Evolutionary conservation across 495 filamentous ascomycete species (phyloP).

Genomic region (Daldinia childiae): DNA sequence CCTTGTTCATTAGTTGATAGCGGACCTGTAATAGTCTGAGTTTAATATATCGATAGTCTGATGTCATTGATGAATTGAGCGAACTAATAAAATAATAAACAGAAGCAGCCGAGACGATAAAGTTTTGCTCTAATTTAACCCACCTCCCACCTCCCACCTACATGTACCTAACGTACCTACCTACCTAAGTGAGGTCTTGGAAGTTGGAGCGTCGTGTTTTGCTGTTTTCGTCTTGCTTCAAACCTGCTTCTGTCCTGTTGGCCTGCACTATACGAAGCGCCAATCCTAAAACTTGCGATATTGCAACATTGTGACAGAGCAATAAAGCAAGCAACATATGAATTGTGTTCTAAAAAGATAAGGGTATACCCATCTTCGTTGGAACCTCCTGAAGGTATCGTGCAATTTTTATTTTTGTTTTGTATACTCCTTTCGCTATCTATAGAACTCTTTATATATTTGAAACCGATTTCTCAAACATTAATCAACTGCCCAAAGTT

Average conservation of each 20-base stretch:
- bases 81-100: constrained; percentile 18
- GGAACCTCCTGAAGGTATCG: constrained; percentile 2
- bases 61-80: constrained; percentile 35
- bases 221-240: constrained; percentile 31
- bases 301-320: neutral
- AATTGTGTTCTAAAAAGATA: neutral
- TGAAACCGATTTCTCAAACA: neutral
- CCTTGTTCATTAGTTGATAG: constrained; percentile 17
- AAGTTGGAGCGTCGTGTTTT: neutral
- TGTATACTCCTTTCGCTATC: neutral
- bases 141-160: no score
- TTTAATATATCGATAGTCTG: constrained; percentile 35
- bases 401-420: neutral
- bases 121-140: neutral
- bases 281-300: neutral
- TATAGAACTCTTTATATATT: neutral
- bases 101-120: constrained; percentile 16
- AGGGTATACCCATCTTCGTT: neutral
- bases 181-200: neutral
- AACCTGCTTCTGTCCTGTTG: neutral
- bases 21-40: constrained; percentile 22
- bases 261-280: neutral
- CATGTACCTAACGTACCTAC: neutral
- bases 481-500: constrained; percentile 10
- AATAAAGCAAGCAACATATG: neutral